These are phyloP conservation scores for Metschnikowia kunwiensis DNA, from an alignment of 805 yeast species.

Conservation along the genomic window DNA sequence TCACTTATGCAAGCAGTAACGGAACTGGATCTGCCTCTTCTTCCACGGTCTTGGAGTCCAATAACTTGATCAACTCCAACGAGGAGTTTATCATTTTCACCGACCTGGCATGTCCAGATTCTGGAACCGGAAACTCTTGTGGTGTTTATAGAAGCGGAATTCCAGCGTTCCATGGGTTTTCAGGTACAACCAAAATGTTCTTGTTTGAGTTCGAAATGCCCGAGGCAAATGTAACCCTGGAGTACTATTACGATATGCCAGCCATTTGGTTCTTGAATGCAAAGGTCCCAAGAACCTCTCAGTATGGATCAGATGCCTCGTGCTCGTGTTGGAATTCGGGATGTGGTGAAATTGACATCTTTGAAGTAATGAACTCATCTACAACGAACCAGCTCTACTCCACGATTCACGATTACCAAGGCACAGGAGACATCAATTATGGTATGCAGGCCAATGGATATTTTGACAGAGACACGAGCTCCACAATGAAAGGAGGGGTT, in stretches of 20 bases:
- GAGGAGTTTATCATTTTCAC: constrained; percentile 62
- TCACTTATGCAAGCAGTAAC: constrained; percentile 57
- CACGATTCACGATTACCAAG: constrained; percentile 75
- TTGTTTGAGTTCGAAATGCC: constrained; percentile 71
- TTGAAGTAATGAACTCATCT: constrained; percentile 68
- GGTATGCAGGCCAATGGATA: constrained; percentile 61
- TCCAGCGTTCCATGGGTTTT: constrained; percentile 71
- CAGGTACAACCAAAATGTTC: constrained; percentile 67
- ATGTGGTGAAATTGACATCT: constrained; percentile 76
- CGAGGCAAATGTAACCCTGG: constrained; percentile 38
- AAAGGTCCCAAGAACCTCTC: constrained; percentile 70
- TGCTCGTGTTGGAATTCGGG: constrained; percentile 79
- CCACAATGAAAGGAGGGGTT: constrained; percentile 68
- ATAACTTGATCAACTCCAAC: constrained; percentile 52
- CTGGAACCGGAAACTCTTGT: constrained; percentile 57
- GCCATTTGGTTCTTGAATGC: constrained; percentile 77
- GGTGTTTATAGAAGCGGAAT: constrained; percentile 75
- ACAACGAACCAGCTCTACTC: constrained; percentile 55
- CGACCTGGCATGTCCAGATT: constrained; percentile 51
- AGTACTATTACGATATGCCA: constrained; percentile 56
- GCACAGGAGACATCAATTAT: constrained; percentile 55
- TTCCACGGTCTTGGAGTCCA: constrained; percentile 48
- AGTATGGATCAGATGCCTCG: constrained; percentile 56
- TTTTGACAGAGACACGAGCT: constrained; percentile 49
- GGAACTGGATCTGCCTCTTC: constrained; percentile 48